A percentile compares a stretch with the other conserved stretches of the same genome.
Evolutionary conservation across 495 filamentous ascomycete genomes (phyloP).

Genomic region (Neurospora sublineolata): DNA sequence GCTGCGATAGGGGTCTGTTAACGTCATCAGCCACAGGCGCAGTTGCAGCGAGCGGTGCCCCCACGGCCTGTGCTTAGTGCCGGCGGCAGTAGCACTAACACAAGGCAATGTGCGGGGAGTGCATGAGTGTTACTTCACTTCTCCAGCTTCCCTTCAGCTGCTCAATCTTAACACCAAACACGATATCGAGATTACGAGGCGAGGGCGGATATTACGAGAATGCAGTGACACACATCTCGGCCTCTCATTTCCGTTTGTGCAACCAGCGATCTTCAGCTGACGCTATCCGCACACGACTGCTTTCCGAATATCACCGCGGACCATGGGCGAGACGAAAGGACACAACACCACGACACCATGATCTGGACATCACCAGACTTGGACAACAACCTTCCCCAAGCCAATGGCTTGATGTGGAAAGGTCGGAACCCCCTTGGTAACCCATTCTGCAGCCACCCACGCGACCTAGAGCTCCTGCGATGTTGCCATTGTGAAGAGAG

Average conservation of each 20-base stretch:
- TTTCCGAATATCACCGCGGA: neutral
- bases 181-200: neutral
- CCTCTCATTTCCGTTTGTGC: neutral
- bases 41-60: neutral
- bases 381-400: neutral
- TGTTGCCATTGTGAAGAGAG: slow-evolving; percentile 7
- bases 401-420: neutral
- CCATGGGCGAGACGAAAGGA: neutral
- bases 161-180: neutral
- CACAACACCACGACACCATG: neutral
- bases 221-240: neutral
- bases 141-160: neutral
- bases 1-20: neutral
- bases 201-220: neutral
- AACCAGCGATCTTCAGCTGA: neutral
- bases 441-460: slow-evolving; percentile 24
- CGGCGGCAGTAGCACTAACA: neutral
- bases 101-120: neutral
- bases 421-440: neutral
- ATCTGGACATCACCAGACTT: neutral
- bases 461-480: slow-evolving; percentile 24
- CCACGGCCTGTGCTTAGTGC: neutral
- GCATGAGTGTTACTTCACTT: neutral
- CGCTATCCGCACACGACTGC: neutral
- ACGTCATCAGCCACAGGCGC: neutral